Conservation (phyloP, 2,329 filamentous ascomycete genomes). For the Thielaviopsis musarum region DNA sequence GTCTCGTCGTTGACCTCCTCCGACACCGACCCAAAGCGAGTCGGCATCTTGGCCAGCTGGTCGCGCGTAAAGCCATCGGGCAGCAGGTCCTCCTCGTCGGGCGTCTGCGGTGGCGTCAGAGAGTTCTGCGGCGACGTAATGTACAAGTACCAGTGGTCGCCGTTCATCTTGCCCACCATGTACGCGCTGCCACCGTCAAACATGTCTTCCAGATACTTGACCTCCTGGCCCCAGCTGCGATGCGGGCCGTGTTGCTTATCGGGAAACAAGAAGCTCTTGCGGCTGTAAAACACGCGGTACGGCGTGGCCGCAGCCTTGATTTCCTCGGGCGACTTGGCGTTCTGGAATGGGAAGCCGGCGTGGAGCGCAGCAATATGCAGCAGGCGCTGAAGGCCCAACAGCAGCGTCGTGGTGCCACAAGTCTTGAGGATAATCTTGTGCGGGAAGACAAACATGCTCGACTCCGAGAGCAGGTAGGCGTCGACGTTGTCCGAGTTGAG, state of each 20-base stretch:
- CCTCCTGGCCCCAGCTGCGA: conserved; percentile 94
- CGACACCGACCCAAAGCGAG: conserved; percentile 23
- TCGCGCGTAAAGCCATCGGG: conserved; percentile 21
- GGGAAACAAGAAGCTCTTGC: conserved; percentile 95
- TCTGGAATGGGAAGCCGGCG: conserved; percentile 76
- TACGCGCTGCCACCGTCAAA: conserved; percentile 90
- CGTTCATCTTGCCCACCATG: conserved; percentile 99
- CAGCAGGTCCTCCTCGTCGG: conserved; percentile 26
- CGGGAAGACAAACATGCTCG: conserved; percentile 99
- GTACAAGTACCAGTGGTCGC: conserved; percentile 98
- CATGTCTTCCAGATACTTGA: conserved; percentile 78
- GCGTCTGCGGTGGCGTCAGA: conserved; percentile 70
- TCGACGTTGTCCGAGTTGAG: conserved; percentile 88
- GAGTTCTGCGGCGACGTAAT: conserved; percentile 71
- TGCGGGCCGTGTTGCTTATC: conserved; percentile 89
- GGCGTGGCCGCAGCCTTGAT: conserved; percentile 66
- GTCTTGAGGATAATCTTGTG: conserved; percentile 99
- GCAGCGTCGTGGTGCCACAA: conserved; percentile 86
- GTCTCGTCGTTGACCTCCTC: conserved; percentile 54
- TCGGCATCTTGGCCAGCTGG: conserved; percentile 36
- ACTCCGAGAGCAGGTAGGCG: conserved; percentile 92
- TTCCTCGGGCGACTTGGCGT: conserved; percentile 46
- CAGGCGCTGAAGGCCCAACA: conserved; percentile 77
- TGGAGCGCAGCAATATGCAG: conserved; percentile 78
- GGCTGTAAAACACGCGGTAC: conserved; percentile 94